These are phyloP conservation scores for Amesomyces nigricolor DNA, from an alignment of 2,329 filamentous ascomycete species.

Conservation along the genomic window DNA sequence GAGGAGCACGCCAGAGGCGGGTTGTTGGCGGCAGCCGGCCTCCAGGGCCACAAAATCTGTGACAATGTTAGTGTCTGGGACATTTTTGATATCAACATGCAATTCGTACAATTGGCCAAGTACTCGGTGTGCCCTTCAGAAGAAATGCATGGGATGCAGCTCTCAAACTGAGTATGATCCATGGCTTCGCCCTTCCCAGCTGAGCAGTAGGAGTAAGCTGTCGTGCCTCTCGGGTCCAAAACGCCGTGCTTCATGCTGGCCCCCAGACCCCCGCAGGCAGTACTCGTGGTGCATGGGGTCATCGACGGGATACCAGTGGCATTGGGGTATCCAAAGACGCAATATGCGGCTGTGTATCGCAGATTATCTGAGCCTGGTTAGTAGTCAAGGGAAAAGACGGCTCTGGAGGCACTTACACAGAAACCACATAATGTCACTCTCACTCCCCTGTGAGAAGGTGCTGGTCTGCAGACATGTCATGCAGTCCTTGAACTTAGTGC, in stretches of 20 bases:
- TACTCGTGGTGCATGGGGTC: conserved; percentile 46
- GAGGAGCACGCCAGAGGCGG: conserved; percentile 28
- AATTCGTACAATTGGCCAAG: conserved; percentile 43
- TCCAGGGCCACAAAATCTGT: conserved; percentile 46
- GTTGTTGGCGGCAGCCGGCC: conserved; percentile 46
- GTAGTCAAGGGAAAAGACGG: conserved; percentile 10
- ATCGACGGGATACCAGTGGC: conserved; percentile 37
- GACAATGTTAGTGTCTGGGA: not conserved
- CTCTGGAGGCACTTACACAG: conserved; percentile 40
- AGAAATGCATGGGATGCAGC: conserved; percentile 43
- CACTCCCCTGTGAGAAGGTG: conserved; percentile 39
- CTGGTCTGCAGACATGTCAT: conserved; percentile 50
- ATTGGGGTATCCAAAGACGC: conserved; percentile 48
- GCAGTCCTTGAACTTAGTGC: conserved; percentile 45
- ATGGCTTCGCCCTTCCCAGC: conserved; percentile 37
- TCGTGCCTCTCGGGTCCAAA: conserved; percentile 31
- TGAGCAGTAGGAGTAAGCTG: conserved; percentile 44
- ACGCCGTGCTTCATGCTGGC: conserved; percentile 38
- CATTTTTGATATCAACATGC: not conserved
- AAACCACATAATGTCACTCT: conserved; percentile 53
- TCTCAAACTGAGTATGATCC: conserved; percentile 31
- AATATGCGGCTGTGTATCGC: conserved; percentile 47
- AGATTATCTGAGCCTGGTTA: conserved; percentile 42
- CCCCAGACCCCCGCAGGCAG: conserved; percentile 44
- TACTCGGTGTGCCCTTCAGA: conserved; percentile 39